Percentiles rank a stretch among this genome's conserved stretches.
phyloP scores from a whole-genome alignment of 2,329 filamentous ascomycete genomes.

The Trichocomaceae sp. region DNA sequence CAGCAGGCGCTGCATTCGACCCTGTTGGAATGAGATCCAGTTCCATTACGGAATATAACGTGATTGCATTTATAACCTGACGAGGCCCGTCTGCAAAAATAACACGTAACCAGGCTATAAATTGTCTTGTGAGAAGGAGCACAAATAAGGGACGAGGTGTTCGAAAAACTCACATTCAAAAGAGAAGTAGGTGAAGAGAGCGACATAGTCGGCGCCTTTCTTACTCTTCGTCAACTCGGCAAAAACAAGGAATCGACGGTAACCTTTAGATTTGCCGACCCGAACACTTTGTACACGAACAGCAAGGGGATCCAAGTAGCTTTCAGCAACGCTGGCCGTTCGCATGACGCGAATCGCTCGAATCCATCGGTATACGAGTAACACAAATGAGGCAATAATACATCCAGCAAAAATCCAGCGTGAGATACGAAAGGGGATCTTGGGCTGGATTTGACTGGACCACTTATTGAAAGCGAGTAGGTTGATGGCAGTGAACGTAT shows the following conservation, averaged over 20 bases:
- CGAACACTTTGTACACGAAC: constrained; percentile 77
- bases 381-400: constrained; percentile 82
- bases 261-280: constrained; percentile 68
- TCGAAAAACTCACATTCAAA: constrained; percentile 49
- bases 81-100: constrained; percentile 87
- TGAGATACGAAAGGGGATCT: constrained; percentile 67
- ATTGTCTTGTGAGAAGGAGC: background rate
- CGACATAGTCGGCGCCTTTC: constrained; percentile 84
- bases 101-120: constrained; percentile 73
- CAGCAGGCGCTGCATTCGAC: constrained; percentile 45
- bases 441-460: constrained; percentile 75
- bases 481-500: constrained; percentile 90
- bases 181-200: constrained; percentile 83
- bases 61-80: constrained; percentile 83
- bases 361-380: constrained; percentile 72
- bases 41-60: constrained; percentile 75
- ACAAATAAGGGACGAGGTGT: background rate
- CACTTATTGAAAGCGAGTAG: constrained; percentile 82
- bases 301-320: constrained; percentile 82
- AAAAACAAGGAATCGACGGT: constrained; percentile 86
- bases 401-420: constrained; percentile 95
- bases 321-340: constrained; percentile 79
- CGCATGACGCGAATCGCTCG: constrained; percentile 74
- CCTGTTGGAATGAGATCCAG: constrained; percentile 62
- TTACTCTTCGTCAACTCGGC: constrained; percentile 84